Percentiles rank a stretch among this genome's conserved stretches.
phyloP scores from a whole-genome alignment of 108 stramenopile species.

The Nitzschia sp. region DNA sequence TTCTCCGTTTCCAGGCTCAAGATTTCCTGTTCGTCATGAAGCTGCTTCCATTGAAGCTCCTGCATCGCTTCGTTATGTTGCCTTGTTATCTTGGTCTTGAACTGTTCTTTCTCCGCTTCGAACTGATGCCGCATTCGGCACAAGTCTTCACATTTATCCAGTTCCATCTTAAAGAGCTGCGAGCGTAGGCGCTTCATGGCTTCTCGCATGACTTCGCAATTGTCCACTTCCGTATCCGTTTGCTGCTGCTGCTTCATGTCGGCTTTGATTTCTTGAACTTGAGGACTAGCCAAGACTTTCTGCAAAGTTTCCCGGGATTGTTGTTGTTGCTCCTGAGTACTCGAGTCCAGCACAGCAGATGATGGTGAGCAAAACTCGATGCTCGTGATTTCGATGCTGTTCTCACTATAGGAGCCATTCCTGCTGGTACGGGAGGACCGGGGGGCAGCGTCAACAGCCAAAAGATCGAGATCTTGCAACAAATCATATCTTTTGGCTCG shows the following conservation, averaged over 20 bases:
- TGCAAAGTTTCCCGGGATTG: too few species aligned
- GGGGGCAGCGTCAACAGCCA: too few species aligned
- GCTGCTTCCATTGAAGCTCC: neutral
- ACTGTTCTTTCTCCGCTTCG: neutral
- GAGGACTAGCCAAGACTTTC: too few species aligned
- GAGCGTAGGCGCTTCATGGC: neutral
- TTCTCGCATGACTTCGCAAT: neutral
- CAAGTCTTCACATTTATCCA: neutral
- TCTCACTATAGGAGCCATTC: too few species aligned
- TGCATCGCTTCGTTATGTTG: neutral
- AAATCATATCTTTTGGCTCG: too few species aligned
- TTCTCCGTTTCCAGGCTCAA: neutral
- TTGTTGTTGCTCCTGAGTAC: too few species aligned
- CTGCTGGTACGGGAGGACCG: too few species aligned
- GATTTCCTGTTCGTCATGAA: neutral
- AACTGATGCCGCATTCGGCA: neutral
- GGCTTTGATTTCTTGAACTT: too few species aligned
- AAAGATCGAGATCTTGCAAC: too few species aligned
- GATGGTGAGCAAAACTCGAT: too few species aligned
- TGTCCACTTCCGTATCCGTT: neutral
- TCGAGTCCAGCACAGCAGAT: too few species aligned
- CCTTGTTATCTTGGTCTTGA: neutral
- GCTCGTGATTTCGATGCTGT: too few species aligned
- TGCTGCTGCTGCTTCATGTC: neutral
- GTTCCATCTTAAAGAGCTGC: neutral